phyloP scores from a whole-genome alignment of 1,139 yeast species.

The Blastobotrys persicus region DNA sequence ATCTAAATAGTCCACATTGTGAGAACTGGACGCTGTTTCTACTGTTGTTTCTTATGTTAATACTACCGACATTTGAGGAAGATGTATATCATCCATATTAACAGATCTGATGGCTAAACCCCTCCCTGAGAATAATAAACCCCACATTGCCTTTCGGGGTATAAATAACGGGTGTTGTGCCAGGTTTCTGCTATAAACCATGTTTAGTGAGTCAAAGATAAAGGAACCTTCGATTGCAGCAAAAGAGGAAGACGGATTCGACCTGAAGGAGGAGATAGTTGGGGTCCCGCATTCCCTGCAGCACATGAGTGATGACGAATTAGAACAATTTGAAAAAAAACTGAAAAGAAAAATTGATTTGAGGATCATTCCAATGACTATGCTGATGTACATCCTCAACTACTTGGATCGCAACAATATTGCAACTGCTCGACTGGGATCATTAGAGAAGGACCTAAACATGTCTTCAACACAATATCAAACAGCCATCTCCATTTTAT shows the following conservation, averaged over 20 bases:
- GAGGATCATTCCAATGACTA: constrained; percentile 55
- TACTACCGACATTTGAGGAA: no score
- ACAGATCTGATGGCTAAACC: no score
- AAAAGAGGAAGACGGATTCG: background rate
- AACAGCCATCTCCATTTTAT: constrained; percentile 53
- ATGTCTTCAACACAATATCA: constrained; percentile 52
- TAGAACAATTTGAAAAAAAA: constrained; percentile 23
- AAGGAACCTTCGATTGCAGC: no score
- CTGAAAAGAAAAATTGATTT: constrained; percentile 50
- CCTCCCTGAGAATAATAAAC: no score
- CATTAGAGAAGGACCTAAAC: constrained; percentile 53
- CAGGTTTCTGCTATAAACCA: no score
- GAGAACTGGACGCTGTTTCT: no score
- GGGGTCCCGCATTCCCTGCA: constrained; percentile 10
- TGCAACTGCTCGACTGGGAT: constrained; percentile 59
- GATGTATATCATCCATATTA: no score
- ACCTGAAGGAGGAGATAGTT: background rate
- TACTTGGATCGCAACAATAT: constrained; percentile 60
- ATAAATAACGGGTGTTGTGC: no score
- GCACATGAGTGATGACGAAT: constrained; percentile 11
- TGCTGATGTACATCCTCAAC: constrained; percentile 54
- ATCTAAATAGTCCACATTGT: no score
- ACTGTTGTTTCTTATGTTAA: no score
- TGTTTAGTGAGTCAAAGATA: no score
- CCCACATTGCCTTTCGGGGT: no score